Conservation (phyloP, 2,329 filamentous ascomycete species). For the Alternaria solani region DNA sequence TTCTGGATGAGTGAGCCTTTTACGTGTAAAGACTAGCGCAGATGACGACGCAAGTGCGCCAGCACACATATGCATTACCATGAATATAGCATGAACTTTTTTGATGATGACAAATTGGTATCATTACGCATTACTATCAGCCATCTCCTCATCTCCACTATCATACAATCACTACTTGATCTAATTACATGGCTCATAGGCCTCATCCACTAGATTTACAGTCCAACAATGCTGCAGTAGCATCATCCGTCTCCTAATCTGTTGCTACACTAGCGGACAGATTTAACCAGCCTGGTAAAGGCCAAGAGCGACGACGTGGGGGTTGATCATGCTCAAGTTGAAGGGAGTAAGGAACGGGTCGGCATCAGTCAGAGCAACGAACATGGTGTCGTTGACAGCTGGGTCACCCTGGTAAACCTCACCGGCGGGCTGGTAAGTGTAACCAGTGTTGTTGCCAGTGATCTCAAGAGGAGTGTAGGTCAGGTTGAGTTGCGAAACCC, state of each 20-base stretch:
- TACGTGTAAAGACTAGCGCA: too few relatives aligned
- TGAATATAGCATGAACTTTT: not conserved
- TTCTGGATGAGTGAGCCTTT: too few relatives aligned
- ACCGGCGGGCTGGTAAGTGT: conserved; percentile 75
- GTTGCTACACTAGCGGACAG: not conserved
- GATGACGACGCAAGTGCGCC: not conserved
- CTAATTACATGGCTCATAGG: conserved; percentile 15
- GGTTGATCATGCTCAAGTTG: conserved; percentile 76
- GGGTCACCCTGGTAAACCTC: conserved; percentile 73
- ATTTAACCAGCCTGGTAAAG: conserved; percentile 78
- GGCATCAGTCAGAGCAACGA: conserved; percentile 76
- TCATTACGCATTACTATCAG: conserved; percentile 16
- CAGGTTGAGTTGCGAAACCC: conserved; percentile 74
- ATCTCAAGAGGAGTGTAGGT: conserved; percentile 67
- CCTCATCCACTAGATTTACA: not conserved
- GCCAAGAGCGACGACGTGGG: conserved; percentile 76
- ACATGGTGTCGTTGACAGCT: conserved; percentile 79
- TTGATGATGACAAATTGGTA: conserved; percentile 4
- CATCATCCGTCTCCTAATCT: not conserved
- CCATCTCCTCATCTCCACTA: not conserved
- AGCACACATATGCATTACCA: not conserved
- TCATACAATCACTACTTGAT: conserved; percentile 11
- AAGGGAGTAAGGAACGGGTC: conserved; percentile 76
- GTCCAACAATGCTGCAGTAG: not conserved
- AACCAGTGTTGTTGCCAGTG: conserved; percentile 68